Percentiles rank a stretch among this genome's conserved stretches.
These are phyloP conservation scores for Pulveroboletus frians DNA, from an alignment of 768 basidiomycete species.

Conservation along the genomic window DNA sequence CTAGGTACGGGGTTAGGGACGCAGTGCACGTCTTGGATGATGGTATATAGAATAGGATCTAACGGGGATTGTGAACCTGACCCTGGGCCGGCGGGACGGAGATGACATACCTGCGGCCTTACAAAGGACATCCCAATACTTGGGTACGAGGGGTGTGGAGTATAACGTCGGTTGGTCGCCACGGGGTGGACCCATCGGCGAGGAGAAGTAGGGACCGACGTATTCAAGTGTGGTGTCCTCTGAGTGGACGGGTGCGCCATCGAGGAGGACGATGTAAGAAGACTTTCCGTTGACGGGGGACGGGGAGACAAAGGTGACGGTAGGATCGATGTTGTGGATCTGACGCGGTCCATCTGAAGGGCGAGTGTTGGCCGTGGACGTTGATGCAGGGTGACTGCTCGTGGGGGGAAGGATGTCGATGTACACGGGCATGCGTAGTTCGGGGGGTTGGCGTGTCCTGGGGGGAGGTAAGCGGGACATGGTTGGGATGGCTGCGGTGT, in stretches of 20 bases:
- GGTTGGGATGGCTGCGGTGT: conserved; percentile 7
- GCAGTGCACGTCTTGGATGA: conserved; percentile 56
- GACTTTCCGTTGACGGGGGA: conserved; percentile 47
- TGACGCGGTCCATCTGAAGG: conserved; percentile 40
- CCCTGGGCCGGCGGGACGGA: background rate
- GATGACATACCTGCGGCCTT: conserved; percentile 44
- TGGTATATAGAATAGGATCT: conserved; percentile 67
- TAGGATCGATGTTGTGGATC: conserved; percentile 58
- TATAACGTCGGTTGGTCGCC: conserved; percentile 43
- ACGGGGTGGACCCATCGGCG: conserved; percentile 18
- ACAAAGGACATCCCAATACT: conserved; percentile 59
- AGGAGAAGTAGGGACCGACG: conserved; percentile 32
- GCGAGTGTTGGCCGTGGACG: background rate
- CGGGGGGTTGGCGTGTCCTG: conserved; percentile 18
- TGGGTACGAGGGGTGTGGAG: conserved; percentile 55
- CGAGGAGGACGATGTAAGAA: conserved; percentile 49
- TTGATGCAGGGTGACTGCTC: background rate
- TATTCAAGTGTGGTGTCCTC: conserved; percentile 40
- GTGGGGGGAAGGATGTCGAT: conserved; percentile 30
- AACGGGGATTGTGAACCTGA: background rate
- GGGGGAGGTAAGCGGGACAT: conserved; percentile 23
- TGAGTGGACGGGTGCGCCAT: conserved; percentile 45
- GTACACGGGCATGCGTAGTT: conserved; percentile 29
- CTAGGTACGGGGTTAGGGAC: conserved; percentile 25
- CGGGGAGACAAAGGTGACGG: conserved; percentile 56